Base-by-base conservation (phyloP, 2,329 filamentous ascomycete genomes). In the Didymella pinodella region DNA sequence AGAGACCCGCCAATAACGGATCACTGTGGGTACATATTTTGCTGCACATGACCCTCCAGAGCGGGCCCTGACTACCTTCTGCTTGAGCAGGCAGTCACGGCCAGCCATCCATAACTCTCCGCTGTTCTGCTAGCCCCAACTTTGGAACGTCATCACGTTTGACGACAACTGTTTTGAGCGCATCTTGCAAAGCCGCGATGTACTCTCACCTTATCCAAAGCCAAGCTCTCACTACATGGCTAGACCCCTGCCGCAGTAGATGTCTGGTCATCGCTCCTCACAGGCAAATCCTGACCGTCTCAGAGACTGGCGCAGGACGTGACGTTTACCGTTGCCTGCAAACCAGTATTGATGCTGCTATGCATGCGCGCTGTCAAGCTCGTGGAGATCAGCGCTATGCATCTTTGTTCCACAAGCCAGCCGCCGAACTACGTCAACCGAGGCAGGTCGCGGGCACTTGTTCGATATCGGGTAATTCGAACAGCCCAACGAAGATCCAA, bases 31-130 rank as follows among this genome's bases (percentile, higher is more conserved):
- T 62, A 64, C 62, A 48, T 49, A 47, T 25, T 49, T 45, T 50
- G 61, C 48, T 57, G 58, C 57, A 65, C 72, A 75, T 75, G 72
- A 75, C 72, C 71, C 55, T 64, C 51, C 31, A 46, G 62, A 64
- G 63, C 49, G 62, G 64, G 59, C 61, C 71, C 70, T 69, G 63
- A 64, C 65, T 64, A 59, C 60, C 52, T 62, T 47, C 62, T 57
- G 57, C 60, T 62, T 25, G 32, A 54, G 45, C 45, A 47, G 46
- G 32, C 50, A 45, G 50, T 41, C 26, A 50, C 56, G 41, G 32
- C 38, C 46, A 62, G 66, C 71, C 66, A 72, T 68, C 65, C 68
- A 69, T 52, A 64, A 52, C 48, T 48, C 59, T 48, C 49, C 49
- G 56, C 53, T 54, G 31, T 59, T 59, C 49, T 59, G 52, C 65